These are phyloP conservation scores for Colletotrichum tabaci DNA, from an alignment of 2,329 filamentous ascomycete species.

Conservation along the genomic window DNA sequence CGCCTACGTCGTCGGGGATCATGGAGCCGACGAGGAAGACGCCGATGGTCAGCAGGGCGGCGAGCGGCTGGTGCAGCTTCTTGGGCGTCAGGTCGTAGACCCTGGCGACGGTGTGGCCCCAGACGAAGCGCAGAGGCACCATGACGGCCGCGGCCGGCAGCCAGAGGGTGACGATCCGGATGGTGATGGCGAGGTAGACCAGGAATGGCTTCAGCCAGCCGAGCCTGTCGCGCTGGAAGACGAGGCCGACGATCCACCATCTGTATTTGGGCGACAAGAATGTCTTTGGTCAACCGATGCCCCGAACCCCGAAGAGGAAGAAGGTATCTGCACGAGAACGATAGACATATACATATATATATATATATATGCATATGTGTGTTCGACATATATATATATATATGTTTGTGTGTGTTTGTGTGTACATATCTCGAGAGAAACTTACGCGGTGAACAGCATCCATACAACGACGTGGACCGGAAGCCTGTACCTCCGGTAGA, in stretches of 20 bases:
- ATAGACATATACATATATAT: too few species aligned
- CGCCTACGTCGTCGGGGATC: conserved; percentile 33
- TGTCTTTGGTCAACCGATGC: neutral
- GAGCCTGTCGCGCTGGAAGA: conserved; percentile 46
- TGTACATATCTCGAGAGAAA: neutral
- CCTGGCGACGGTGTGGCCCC: conserved; percentile 22
- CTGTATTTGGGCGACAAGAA: neutral
- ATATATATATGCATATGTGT: too few species aligned
- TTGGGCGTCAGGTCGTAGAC: conserved; percentile 30
- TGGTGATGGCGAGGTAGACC: conserved; percentile 73
- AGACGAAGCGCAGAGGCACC: conserved; percentile 31
- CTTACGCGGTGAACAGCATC: conserved; percentile 37
- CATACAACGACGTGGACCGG: conserved; percentile 29
- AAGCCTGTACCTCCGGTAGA: conserved; percentile 31
- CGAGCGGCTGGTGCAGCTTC: conserved; percentile 35
- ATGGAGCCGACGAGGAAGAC: conserved; percentile 35
- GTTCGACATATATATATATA: too few species aligned
- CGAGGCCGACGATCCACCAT: conserved; percentile 40
- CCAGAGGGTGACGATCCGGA: conserved; percentile 65
- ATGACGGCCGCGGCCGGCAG: conserved; percentile 35
- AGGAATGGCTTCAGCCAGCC: conserved; percentile 78
- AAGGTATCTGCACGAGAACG: conserved; percentile 6
- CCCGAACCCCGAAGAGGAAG: neutral
- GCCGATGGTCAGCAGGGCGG: conserved; percentile 25
- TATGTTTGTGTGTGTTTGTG: too few species aligned